Evolutionary conservation across 1,139 yeast genomes (phyloP).

Genomic region (Pichia sp.): DNA sequence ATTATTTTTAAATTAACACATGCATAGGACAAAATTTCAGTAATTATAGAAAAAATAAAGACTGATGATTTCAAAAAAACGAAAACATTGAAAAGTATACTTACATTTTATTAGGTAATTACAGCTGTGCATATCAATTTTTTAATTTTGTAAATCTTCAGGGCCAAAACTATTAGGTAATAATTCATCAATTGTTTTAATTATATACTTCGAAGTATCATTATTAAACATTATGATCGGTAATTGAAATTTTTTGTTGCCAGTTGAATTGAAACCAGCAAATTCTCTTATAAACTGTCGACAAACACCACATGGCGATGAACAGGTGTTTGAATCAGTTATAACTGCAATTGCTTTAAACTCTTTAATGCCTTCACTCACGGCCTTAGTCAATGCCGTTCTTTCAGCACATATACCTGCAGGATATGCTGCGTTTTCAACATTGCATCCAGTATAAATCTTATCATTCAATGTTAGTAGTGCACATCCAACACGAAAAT

Average conservation of each 20-base stretch:
- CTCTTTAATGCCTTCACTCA: conserved; percentile 32
- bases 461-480: conserved; percentile 48
- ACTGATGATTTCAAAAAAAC: no score
- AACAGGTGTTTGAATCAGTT: conserved; percentile 52
- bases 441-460: conserved; percentile 67
- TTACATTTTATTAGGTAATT: no score
- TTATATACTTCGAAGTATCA: conserved; percentile 39
- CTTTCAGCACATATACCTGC: conserved; percentile 91
- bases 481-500: conserved; percentile 83
- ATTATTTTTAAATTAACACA: no score
- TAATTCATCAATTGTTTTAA: conserved; percentile 51
- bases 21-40: no score
- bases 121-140: background rate
- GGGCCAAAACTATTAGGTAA: conserved; percentile 89
- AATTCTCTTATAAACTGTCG: conserved; percentile 85
- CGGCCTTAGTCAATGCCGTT: conserved; percentile 64
- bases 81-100: no score
- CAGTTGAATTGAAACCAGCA: conserved; percentile 21
- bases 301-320: conserved; percentile 92
- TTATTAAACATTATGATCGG: conserved; percentile 58
- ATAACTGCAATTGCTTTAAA: conserved; percentile 67
- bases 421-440: conserved; percentile 87
- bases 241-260: conserved; percentile 27
- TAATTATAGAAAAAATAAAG: no score
- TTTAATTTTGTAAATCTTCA: conserved; percentile 38